Conservation (phyloP, 805 yeast genomes). For the Nakazawaea laoshanensis region DNA sequence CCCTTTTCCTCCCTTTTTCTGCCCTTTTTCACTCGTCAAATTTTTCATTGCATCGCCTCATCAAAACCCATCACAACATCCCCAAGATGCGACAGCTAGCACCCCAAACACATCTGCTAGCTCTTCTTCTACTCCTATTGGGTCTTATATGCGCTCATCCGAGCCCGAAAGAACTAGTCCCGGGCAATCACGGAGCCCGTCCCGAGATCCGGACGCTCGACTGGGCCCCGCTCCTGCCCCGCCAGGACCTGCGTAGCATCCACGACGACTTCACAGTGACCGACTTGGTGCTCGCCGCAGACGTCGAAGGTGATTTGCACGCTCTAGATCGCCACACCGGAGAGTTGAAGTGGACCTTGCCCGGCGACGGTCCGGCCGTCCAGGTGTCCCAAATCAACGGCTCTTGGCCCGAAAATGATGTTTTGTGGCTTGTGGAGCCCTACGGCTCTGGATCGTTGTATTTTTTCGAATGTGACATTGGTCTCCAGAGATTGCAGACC, state of each 20-base stretch:
- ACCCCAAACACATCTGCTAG: too few relatives aligned
- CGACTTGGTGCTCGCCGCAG: conserved; percentile 60
- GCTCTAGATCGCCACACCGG: conserved; percentile 76
- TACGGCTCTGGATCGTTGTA: conserved; percentile 75
- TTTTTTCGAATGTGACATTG: conserved; percentile 66
- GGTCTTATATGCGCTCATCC: not conserved
- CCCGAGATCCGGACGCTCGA: too few relatives aligned
- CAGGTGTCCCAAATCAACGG: conserved; percentile 13
- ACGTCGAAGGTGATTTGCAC: conserved; percentile 81
- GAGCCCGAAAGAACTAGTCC: conserved; percentile 8
- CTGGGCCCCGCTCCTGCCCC: too few relatives aligned
- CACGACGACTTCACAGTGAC: conserved; percentile 27
- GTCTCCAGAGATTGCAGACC: conserved; percentile 76
- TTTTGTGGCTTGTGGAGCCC: conserved; percentile 88
- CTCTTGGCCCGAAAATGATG: conserved; percentile 17
- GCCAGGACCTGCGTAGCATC: too few relatives aligned
- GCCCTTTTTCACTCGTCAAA: too few relatives aligned
- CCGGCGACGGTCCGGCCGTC: conserved; percentile 58
- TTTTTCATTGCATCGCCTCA: too few relatives aligned
- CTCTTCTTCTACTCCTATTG: not conserved
- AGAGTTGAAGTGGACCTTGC: conserved; percentile 65
- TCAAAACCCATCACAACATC: too few relatives aligned
- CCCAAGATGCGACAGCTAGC: too few relatives aligned
- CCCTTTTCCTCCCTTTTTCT: too few relatives aligned
- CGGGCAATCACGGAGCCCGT: too few relatives aligned